Conservation (phyloP, 2,329 filamentous ascomycete species). For the Zopfia rhizophila region DNA sequence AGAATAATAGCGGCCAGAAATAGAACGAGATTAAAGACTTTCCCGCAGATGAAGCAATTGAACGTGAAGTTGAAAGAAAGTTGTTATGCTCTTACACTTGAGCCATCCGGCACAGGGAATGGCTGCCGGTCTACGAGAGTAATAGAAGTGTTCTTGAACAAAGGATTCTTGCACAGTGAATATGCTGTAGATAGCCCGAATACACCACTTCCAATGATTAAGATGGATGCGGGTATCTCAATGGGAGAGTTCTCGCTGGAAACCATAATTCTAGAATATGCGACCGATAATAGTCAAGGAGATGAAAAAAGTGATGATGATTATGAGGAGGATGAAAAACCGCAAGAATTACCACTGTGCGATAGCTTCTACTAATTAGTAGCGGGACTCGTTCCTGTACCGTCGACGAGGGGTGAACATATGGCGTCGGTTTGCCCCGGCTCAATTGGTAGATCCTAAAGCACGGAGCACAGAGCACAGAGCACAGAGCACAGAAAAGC, state of each 20-base stretch:
- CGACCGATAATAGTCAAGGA: not conserved
- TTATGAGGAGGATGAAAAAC: constrained; percentile 9
- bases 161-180: constrained; percentile 71
- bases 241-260: not conserved
- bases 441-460: constrained; percentile 12
- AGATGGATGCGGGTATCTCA: constrained; percentile 54
- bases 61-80: too few relatives aligned
- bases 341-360: constrained; percentile 19
- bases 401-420: constrained; percentile 25
- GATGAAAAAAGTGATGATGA: constrained; percentile 9
- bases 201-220: constrained; percentile 64
- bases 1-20: constrained; percentile 1
- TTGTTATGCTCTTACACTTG: constrained; percentile 55
- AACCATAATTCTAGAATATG: not conserved
- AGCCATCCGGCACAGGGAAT: constrained; percentile 68
- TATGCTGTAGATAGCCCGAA: constrained; percentile 74
- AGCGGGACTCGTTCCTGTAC: constrained; percentile 38
- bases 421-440: constrained; percentile 39
- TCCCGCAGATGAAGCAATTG: too few relatives aligned
- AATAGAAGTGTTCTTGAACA: constrained; percentile 62
- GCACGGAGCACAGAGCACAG: constrained; percentile 13
- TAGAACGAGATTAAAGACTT: not conserved
- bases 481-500: constrained; percentile 20
- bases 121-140: constrained; percentile 68
- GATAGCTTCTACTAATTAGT: constrained; percentile 6